Base-by-base conservation (phyloP, 768 basidiomycete species). In the Serendipita sp. region DNA sequence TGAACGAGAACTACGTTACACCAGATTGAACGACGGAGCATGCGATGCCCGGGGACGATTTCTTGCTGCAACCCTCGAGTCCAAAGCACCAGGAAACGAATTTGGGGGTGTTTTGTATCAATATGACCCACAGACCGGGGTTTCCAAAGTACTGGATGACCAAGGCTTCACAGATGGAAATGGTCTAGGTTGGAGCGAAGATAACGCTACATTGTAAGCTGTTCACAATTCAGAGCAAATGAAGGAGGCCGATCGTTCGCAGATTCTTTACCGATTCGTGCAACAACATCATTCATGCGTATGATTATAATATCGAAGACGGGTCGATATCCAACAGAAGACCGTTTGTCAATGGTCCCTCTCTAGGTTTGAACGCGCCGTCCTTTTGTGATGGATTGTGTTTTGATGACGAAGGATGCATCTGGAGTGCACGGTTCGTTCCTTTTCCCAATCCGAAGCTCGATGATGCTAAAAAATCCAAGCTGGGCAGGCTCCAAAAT, bases 201-300 rank as follows among this genome's bases (percentile, higher is more conserved):
- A 84, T 67, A 81, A 79, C 62, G 81, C 76, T 68, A 85, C 75
- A n/a, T 77, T 85, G 84, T 83, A 67, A 72, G 79, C 71, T 41
- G 18, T 24, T 24, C 24, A 24, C 24, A 24, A 24, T 24, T 24
- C 24, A 24, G 24, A 24, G 24, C 24, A 24, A 24, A 24, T 24
- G 24, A 24, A 24, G 24, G 24, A 24, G 67, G 64, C 65, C 13
- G 41, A 41, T 13, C 18, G 66, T 7, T 63, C 60, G 48, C 63
- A 53, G 85, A 72, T 86, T 85, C 73, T 86, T 86, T 71, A 86
- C 85, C 64, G 83, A 87, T 71, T 86, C 84, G 1, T 72, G 81
- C 64, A 74, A 74, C n/a, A 85, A 86, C 73, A 76, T 77, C 68
- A 87, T 88, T 67, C 82, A 84, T 67, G 82, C 81, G 24, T 86